A percentile compares a stretch with the other conserved stretches of the same genome.
phyloP scores from a whole-genome alignment of 768 basidiomycete genomes.

The Suillus subaureus region DNA sequence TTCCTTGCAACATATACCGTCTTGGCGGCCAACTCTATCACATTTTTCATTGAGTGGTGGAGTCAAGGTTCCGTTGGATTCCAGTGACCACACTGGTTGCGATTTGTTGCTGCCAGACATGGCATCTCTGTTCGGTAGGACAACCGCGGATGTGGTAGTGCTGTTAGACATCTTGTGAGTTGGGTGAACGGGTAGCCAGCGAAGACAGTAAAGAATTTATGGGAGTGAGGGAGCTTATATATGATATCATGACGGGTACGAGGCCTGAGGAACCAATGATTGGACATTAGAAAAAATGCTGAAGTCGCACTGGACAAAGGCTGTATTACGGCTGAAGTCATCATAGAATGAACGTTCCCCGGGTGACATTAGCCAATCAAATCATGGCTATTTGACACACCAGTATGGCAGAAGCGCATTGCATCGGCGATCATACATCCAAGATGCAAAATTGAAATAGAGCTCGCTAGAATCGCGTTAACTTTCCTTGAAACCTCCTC shows the following conservation, averaged over 20 bases:
- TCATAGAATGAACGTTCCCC: background rate
- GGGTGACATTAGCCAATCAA: background rate
- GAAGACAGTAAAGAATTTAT: background rate
- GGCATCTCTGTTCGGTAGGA: conserved; percentile 23
- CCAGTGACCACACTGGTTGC: conserved; percentile 68
- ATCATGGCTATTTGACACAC: background rate
- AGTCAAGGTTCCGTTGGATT: conserved; percentile 39
- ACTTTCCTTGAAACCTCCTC: too few relatives aligned
- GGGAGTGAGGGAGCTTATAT: background rate
- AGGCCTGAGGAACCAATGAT: background rate
- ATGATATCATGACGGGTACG: background rate
- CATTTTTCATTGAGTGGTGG: conserved; percentile 61
- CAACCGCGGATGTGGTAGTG: conserved; percentile 12
- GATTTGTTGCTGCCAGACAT: conserved; percentile 33
- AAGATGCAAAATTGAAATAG: background rate
- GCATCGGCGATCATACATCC: background rate
- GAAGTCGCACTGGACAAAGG: background rate
- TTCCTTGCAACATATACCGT: conserved; percentile 87
- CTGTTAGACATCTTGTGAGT: background rate
- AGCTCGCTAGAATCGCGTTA: background rate
- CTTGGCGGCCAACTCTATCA: conserved; percentile 49
- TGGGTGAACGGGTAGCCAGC: too few relatives aligned
- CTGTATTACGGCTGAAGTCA: background rate
- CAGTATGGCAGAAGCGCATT: background rate
- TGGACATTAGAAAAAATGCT: background rate